Percentiles rank a stretch among this genome's conserved stretches.
Conservation (phyloP, 305 asterid genomes). For the Solanum hybrid region DNA sequence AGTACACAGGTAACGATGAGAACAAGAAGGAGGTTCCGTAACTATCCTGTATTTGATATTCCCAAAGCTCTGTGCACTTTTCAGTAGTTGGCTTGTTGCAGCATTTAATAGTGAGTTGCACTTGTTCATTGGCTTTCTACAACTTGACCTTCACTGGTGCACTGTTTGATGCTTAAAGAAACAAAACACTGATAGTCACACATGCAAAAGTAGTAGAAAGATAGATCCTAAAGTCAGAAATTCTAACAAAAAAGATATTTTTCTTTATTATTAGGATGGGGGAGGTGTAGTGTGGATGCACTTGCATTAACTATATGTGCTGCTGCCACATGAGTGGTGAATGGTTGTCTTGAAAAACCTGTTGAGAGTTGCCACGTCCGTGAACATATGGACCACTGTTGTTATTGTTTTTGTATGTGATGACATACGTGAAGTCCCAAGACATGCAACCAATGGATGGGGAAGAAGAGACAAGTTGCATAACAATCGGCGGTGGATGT, state of each 20-base stretch:
- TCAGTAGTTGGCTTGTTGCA: conserved; percentile 3
- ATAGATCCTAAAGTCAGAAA: background rate
- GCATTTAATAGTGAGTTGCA: background rate
- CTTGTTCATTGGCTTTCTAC: conserved; percentile 3
- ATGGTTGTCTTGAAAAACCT: background rate
- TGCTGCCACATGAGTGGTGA: background rate
- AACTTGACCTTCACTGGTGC: conserved; percentile 5
- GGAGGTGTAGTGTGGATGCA: background rate
- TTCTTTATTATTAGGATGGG: background rate
- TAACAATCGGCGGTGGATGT: conserved; percentile 23
- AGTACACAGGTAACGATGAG: background rate
- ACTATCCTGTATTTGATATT: background rate
- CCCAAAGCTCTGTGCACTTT: background rate
- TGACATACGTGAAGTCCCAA: conserved; percentile 9
- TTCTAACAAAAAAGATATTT: background rate
- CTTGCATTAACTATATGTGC: background rate
- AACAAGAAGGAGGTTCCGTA: background rate
- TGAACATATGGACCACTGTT: conserved; percentile 2
- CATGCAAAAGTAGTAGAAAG: background rate
- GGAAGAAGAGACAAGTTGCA: conserved; percentile 20
- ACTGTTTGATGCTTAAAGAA: background rate
- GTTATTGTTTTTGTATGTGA: background rate
- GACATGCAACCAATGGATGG: conserved; percentile 23
- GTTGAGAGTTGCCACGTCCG: conserved; percentile 1
- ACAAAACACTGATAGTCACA: background rate